These are phyloP conservation scores for Chaetomiaceae sp. DNA, from an alignment of 2,329 filamentous ascomycete species.

Conservation along the genomic window DNA sequence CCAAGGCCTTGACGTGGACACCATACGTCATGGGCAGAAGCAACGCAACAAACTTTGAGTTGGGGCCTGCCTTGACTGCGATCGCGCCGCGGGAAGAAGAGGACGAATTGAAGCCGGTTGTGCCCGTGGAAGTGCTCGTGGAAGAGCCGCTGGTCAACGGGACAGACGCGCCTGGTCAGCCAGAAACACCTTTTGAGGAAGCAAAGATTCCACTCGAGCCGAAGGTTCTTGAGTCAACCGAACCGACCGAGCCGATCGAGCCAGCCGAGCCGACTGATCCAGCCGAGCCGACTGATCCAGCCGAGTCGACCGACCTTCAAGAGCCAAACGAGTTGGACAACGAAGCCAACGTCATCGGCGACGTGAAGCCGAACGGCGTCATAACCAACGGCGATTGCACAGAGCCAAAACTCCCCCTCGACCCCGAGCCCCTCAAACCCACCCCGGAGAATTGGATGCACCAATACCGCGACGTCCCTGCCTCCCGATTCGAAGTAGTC, in stretches of 20 bases:
- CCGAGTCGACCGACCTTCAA: neutral
- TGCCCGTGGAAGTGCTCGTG: conserved; percentile 30
- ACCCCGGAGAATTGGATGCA: conserved; percentile 39
- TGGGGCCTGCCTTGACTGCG: conserved; percentile 74
- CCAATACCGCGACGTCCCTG: conserved; percentile 56
- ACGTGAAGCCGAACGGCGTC: conserved; percentile 27
- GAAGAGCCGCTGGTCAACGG: conserved; percentile 32
- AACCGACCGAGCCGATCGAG: conserved; percentile 35
- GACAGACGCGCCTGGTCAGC: conserved; percentile 27
- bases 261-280: conserved; percentile 1
- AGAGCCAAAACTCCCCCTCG: conserved; percentile 20
- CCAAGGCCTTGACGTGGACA: conserved; percentile 82
- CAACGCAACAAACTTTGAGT: conserved; percentile 76
- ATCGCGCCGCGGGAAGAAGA: conserved; percentile 83
- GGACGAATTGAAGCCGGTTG: conserved; percentile 39
- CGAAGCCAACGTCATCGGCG: conserved; percentile 11
- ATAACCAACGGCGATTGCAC: conserved; percentile 17
- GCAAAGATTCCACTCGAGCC: conserved; percentile 22
- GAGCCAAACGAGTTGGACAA: too few species aligned
- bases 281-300: neutral
- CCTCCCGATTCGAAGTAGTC: conserved; percentile 72
- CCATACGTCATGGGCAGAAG: conserved; percentile 93
- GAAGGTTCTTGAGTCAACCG: conserved; percentile 36
- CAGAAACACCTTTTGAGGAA: conserved; percentile 30
- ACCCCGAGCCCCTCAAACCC: conserved; percentile 19